Evolutionary conservation across 164 flowering plant genomes (phyloP).

Genomic region (Vitis cinerea): DNA sequence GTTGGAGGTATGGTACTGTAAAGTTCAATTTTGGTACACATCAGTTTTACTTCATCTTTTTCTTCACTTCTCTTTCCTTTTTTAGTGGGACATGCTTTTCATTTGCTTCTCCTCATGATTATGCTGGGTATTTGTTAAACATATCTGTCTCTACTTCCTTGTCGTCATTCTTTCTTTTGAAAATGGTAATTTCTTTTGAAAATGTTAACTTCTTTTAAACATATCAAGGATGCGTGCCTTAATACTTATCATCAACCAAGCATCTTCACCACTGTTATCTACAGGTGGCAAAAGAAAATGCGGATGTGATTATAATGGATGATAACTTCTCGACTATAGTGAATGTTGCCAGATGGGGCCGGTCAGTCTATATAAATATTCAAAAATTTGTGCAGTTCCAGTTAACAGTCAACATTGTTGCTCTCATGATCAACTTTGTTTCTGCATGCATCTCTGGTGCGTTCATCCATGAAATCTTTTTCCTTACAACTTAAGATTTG

Average conservation of each 20-base stretch:
- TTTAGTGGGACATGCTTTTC: too few relatives aligned
- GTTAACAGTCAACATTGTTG: constrained; percentile 41
- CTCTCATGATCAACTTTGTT: constrained; percentile 46
- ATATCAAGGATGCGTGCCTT: too few relatives aligned
- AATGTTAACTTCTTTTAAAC: too few relatives aligned
- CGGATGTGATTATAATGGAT: constrained; percentile 62
- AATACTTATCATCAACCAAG: not conserved
- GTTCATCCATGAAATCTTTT: not conserved
- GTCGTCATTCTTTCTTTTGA: too few relatives aligned
- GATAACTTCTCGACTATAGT: constrained; percentile 58
- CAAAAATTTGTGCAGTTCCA: constrained; percentile 43
- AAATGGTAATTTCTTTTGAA: not conserved
- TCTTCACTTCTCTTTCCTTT: too few relatives aligned
- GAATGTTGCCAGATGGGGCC: constrained; percentile 62
- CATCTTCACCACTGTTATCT: not conserved
- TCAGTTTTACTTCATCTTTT: too few relatives aligned
- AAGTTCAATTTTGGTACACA: too few relatives aligned
- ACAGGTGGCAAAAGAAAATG: constrained; percentile 74
- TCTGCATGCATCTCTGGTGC: constrained; percentile 55
- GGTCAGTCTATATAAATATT: constrained; percentile 55
- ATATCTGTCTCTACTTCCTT: too few relatives aligned
- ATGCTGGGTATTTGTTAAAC: too few relatives aligned
- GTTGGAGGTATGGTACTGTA: too few relatives aligned
- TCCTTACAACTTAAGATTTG: too few relatives aligned
- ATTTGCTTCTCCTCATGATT: too few relatives aligned